Base-by-base conservation (phyloP, 805 yeast species). In the Candida railenensis region DNA sequence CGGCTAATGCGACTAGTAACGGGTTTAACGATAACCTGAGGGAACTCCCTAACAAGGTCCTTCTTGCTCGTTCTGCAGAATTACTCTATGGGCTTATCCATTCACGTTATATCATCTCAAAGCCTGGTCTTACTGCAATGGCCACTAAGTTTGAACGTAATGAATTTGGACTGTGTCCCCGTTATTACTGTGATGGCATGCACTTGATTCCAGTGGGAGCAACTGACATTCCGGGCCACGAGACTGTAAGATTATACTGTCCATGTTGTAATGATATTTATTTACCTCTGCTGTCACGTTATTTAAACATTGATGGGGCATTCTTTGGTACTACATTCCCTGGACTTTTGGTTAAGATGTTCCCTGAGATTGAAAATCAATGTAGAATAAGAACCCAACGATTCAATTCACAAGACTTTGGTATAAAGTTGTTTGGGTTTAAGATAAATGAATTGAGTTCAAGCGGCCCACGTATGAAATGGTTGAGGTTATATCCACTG, bases 321-420 rank as follows among this genome's bases (percentile, higher is more conserved):
- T 94, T 86, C 59, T 94, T 95, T 71, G 98, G 99, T 3, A 89
- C 98, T 0, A 84, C 95, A 32, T 94, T 94, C 69, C 94, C 97
- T 1, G 97, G 97, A 2, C 77, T 94, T 54, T 87, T 94, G 57
- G 81, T 94, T 50, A 87, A 90, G 61, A 86, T 88, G 78, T 90
- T 85, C 69, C 89, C 94, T n/a, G 97, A 89, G 53, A 80, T 90
- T 43, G 96, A 87, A 60, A 80, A 81, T 56, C 89, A 87, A 58
- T 83, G 89, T 54, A 74, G 77, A 47, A 73, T 79, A 48, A 74
- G 87, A 58, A 66, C 70, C 48, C 65, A 67, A 47, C 67, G 69
- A 42, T 69, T 66, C 38, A 71, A 81, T 52, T 80, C 78, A 55
- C 70, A 73, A 53, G 78, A 73, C 48, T 85, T 77, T 61, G 86